Evolutionary conservation across 179 eudicot species (phyloP), one percentile per base, ranked within the genome.

Genomic region (Heliamphora ciliata): DNA sequence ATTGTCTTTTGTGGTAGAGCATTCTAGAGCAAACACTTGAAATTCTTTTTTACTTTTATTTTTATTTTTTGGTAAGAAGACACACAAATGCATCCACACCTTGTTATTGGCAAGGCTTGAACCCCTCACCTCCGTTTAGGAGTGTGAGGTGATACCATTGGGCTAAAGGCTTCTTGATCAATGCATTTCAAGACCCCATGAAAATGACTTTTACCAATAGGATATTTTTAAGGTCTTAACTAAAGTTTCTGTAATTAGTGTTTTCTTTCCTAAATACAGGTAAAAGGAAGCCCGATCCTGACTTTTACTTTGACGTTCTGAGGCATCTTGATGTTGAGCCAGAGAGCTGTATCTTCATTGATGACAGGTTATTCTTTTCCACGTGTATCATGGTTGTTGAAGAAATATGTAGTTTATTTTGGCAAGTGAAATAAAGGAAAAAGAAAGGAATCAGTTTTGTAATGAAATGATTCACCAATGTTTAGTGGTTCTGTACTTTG

Each of bases 261-360:
- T 31, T 11, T 81, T 60, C 40, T 74, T 47, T 6, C 69, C 65
- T 2, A 40, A 68, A 65, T 80, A 67, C 89, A 94, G 98, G 98
- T 71, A 93, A 91, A 88, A 88, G 91, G 83, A 94, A 94, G 86
- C 98, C 97, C 11, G 94, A 91, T 54, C 91, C 90, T 75, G 91
- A 83, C 31, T 89, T 91, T 79, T 94, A 94, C 85, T 77, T 81
- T 18, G 91, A 93, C 85, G 93, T 90, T 67, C 21, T 90, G 78
- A 81, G 86, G 81, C 85, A 88, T 55, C 91, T 94, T 76, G 87
- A 86, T 14, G 87, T 91, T 73, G 90, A 91, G 75, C 92, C 96
- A 73, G 84, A 82, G 81, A 89, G 88, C 82, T 94, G 98, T 82
- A 83, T 94, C 82, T 94, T 94, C 81, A 79, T 93, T 82, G 97